Base-by-base conservation (phyloP, 2,329 filamentous ascomycete genomes). In the Exophiala bonariae region DNA sequence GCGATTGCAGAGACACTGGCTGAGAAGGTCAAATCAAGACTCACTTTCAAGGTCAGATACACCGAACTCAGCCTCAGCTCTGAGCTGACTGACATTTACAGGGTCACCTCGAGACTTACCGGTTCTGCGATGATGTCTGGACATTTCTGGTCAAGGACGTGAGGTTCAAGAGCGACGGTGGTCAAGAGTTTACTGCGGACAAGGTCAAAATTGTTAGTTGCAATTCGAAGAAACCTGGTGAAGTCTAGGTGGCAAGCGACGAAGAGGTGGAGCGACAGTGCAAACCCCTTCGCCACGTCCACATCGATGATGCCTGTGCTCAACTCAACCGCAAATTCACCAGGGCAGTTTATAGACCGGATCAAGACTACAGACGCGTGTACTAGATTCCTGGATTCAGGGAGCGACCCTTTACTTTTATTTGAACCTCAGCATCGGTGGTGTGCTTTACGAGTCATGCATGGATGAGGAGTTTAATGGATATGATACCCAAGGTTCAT, bases 81-180 rank as follows among this genome's bases (percentile, higher is more conserved):
- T 13, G 14, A 19, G 31, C 18, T 19, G n/a, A 44, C 44, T 43
- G n/a, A 33, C 41, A 30, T 35, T 46, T 26, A 19, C 42, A 96
- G 92, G 93, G 93, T 38, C 93, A 95, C 65, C 84, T 99, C 55
- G 91, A 97, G 67, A 97, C 93, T 13, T 99, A 99, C 76, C 87
- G 93, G 60, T 99, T 99, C 79, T 99, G 93, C 75, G 93, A 99
- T 72, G 93, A 99, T 74, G 93, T 99, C 49, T 99, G 93, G 93
- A 99, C 93, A 1, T 99, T 99, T 69, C 81, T 99, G 49, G 95
- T 99, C 72, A 96, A 96, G 72, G 93, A 97, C 59, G 91, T 97
- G 46, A 90, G 85, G n/a, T 97, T 99, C 76, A 99, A 99, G 74
- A 86, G 97, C 74, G 92, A 97, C 61, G 89, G 86, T 58, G 82